Evolutionary conservation across 2,329 filamentous ascomycete genomes (phyloP).

Genomic region (Fusarium sp.): DNA sequence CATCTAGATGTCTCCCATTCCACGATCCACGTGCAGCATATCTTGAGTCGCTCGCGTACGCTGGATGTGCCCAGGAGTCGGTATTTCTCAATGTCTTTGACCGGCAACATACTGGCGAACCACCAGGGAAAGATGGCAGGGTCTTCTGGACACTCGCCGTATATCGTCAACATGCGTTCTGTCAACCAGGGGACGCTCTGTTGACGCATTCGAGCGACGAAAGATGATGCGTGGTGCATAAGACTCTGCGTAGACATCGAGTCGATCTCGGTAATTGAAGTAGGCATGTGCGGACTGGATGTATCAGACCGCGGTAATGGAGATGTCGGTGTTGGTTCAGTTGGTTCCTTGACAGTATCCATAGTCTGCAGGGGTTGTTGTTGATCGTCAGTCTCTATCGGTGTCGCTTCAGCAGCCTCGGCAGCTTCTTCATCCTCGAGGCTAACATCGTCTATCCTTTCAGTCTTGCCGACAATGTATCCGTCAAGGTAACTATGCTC

Average conservation of each 20-base stretch:
- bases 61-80: constrained; percentile 76
- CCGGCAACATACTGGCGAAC: constrained; percentile 84
- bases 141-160: constrained; percentile 80
- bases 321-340: neutral
- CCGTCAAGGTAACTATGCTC: constrained; percentile 74
- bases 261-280: constrained; percentile 30
- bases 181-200: constrained; percentile 80
- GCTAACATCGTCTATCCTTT: constrained; percentile 83
- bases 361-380: neutral
- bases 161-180: constrained; percentile 74
- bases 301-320: constrained; percentile 1
- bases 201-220: constrained; percentile 74
- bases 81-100: constrained; percentile 83
- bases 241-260: constrained; percentile 75
- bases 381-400: neutral
- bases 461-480: constrained; percentile 79
- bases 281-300: constrained; percentile 3
- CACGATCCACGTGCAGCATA: constrained; percentile 81
- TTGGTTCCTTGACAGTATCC: constrained; percentile 1
- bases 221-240: constrained; percentile 71
- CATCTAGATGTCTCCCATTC: constrained; percentile 76
- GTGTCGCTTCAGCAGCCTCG: constrained; percentile 70
- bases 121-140: constrained; percentile 86
- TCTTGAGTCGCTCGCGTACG: constrained; percentile 83
- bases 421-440: constrained; percentile 80